Conservation (phyloP, 306 rosid genomes). For the Trifolium repens region DNA sequence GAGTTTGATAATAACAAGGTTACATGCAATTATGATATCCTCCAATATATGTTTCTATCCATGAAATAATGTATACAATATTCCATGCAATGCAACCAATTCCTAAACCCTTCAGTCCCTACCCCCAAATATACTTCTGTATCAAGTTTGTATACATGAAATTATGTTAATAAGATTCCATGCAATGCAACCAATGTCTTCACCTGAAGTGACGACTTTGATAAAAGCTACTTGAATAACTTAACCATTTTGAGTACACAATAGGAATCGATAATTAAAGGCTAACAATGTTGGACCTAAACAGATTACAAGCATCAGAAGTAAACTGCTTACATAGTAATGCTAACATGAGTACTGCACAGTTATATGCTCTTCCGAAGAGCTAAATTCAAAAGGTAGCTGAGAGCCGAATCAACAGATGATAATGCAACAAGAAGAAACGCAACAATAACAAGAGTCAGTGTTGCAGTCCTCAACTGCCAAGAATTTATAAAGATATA, state of each 20-base stretch:
- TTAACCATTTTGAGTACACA: conserved; percentile 19
- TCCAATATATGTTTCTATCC: background rate
- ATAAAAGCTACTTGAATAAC: conserved; percentile 20
- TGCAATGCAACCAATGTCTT: conserved; percentile 16
- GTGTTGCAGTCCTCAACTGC: conserved; percentile 85
- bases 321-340: background rate
- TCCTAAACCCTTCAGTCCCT: background rate
- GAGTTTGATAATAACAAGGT: too few species aligned
- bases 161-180: conserved; percentile 13
- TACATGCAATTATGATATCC: background rate
- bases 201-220: background rate
- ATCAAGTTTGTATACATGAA: conserved; percentile 9
- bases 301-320: conserved; percentile 27
- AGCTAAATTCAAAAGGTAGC: conserved; percentile 63
- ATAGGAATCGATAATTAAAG: conserved; percentile 25
- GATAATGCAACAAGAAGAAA: conserved; percentile 76
- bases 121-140: background rate
- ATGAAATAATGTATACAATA: background rate
- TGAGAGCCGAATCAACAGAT: conserved; percentile 76
- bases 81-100: background rate
- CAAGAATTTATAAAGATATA: conserved; percentile 34
- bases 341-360: background rate
- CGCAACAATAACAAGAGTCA: conserved; percentile 82
- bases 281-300: background rate
- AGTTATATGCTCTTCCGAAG: conserved; percentile 58